Conservation (phyloP, 1,284 basidiomycete genomes). For the Golubevia pallescens region DNA sequence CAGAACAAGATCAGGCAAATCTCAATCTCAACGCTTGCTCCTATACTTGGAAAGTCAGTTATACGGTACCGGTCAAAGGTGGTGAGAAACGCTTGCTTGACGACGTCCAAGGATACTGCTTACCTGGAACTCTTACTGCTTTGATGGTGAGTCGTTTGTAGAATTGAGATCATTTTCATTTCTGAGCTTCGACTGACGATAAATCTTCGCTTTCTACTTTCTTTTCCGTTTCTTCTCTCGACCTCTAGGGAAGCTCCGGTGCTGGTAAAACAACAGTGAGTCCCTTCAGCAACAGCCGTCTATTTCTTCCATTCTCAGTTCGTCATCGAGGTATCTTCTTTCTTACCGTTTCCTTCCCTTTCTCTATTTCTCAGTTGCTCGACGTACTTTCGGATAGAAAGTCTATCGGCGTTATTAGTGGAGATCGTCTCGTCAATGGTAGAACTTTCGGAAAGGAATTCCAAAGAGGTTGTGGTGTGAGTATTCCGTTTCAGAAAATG, state of each 20-base stretch:
- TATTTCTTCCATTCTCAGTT: too few relatives aligned
- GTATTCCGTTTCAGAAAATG: too few relatives aligned
- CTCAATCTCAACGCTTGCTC: too few relatives aligned
- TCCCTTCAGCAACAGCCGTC: too few relatives aligned
- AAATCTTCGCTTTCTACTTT: not conserved
- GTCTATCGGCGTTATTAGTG: conserved; percentile 79
- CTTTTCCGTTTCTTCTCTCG: not conserved
- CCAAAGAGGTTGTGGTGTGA: conserved; percentile 67
- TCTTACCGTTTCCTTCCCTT: too few relatives aligned
- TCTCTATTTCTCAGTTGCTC: too few relatives aligned
- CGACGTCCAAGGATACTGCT: conserved; percentile 42
- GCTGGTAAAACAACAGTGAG: conserved; percentile 60
- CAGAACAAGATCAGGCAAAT: too few relatives aligned
- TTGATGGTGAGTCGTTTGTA: conserved; percentile 29
- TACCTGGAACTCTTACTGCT: conserved; percentile 47
- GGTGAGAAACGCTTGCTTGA: conserved; percentile 45
- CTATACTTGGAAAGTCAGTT: conserved; percentile 29
- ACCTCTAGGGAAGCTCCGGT: conserved; percentile 16
- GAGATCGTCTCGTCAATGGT: conserved; percentile 80
- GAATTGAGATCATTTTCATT: not conserved
- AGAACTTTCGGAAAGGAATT: conserved; percentile 75
- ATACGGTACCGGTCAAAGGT: conserved; percentile 32
- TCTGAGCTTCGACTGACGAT: not conserved
- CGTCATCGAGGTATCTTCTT: too few relatives aligned
- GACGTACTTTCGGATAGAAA: conserved; percentile 82